A percentile compares a stretch with the other conserved stretches of the same genome.
Conservation (phyloP, 176 grass and related monocot species). For the Otatea glauca region DNA sequence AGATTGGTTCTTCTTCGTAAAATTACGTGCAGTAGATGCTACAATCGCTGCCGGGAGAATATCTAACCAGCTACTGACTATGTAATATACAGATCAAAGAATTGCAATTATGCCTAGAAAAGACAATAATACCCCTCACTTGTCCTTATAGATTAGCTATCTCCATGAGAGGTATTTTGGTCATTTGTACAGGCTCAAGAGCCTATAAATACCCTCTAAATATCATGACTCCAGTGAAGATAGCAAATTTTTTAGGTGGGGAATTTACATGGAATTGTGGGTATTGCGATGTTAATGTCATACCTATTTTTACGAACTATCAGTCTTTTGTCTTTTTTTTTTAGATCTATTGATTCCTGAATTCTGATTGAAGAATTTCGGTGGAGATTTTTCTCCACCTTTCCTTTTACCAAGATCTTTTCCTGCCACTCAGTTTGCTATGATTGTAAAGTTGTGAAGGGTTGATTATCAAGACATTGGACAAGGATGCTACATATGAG, state of each 20-base stretch:
- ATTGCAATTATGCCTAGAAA: too few relatives aligned
- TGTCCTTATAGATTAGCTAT: too few relatives aligned
- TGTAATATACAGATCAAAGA: too few relatives aligned
- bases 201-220: neutral
- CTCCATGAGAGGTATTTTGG: too few relatives aligned
- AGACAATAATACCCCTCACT: too few relatives aligned
- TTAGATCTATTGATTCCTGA: constrained; percentile 1
- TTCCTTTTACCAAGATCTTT: constrained; percentile 31
- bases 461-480: constrained; percentile 99
- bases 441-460: constrained; percentile 85
- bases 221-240: constrained; percentile 22
- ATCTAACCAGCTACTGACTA: too few relatives aligned
- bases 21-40: neutral
- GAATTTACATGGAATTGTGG: constrained; percentile 23
- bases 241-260: neutral
- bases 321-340: neutral
- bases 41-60: neutral
- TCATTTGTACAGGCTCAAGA: too few relatives aligned
- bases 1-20: neutral
- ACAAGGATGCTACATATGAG: constrained; percentile 96
- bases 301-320: neutral
- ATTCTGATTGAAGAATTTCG: constrained; percentile 3
- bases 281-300: neutral
- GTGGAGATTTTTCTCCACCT: neutral
- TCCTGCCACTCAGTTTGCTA: constrained; percentile 36